Evolutionary conservation across 148 eudicot genomes (phyloP).

Genomic region (Limonium bicolor): DNA sequence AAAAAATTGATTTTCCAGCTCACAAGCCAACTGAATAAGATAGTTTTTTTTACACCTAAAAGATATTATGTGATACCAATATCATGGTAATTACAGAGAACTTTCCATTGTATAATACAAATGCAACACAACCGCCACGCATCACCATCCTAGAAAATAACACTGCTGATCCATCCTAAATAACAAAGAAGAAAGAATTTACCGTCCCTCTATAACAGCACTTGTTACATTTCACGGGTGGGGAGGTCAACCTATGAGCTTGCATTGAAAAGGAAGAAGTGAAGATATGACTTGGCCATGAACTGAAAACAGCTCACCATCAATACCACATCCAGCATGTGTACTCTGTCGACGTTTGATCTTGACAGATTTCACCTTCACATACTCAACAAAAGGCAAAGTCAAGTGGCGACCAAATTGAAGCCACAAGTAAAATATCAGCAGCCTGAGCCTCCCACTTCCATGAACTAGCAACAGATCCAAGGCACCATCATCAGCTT

Average conservation of each 20-base stretch:
- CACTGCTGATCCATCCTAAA: too few relatives aligned
- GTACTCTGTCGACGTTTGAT: conserved; percentile 75
- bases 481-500: conserved; percentile 69
- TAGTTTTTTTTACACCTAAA: too few relatives aligned
- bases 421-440: conserved; percentile 61
- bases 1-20: too few relatives aligned
- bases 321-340: conserved; percentile 83
- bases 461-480: conserved; percentile 88
- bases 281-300: conserved; percentile 73
- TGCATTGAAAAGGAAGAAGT: conserved; percentile 80
- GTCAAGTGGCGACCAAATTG: conserved; percentile 84
- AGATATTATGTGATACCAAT: too few relatives aligned
- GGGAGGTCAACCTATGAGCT: conserved; percentile 78
- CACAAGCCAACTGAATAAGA: too few relatives aligned
- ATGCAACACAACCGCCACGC: too few relatives aligned
- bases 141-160: too few relatives aligned
- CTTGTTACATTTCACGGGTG: too few relatives aligned
- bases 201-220: too few relatives aligned
- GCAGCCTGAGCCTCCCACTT: conserved; percentile 63
- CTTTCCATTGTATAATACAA: too few relatives aligned
- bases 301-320: conserved; percentile 84
- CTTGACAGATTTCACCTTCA: conserved; percentile 88
- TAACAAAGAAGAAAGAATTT: too few relatives aligned
- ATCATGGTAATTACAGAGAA: too few relatives aligned
- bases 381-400: conserved; percentile 87